Evolutionary conservation across 495 filamentous ascomycete genomes (phyloP).

Genomic region (Rostrohypoxylon terebratum): DNA sequence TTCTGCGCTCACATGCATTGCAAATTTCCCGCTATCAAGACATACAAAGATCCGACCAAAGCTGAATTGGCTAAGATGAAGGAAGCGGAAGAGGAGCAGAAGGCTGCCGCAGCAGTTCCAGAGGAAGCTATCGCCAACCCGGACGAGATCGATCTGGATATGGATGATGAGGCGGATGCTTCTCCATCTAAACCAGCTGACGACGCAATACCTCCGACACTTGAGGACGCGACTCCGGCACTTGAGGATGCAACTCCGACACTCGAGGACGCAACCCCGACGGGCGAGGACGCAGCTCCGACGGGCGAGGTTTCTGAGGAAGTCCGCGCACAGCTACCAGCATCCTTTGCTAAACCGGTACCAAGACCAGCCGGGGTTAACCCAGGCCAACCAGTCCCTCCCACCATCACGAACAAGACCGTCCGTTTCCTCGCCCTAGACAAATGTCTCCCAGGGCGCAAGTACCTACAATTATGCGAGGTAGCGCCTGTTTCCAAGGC

Average conservation of each 20-base stretch:
- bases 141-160: constrained; percentile 68
- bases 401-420: constrained; percentile 74
- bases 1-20: constrained; percentile 94
- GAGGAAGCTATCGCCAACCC: constrained; percentile 50
- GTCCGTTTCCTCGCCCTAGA: constrained; percentile 91
- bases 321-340: constrained; percentile 74
- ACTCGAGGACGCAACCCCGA: neutral
- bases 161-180: constrained; percentile 61
- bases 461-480: constrained; percentile 84
- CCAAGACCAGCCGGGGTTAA: constrained; percentile 43
- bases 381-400: constrained; percentile 60
- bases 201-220: neutral
- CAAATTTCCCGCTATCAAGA: constrained; percentile 80
- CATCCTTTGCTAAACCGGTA: constrained; percentile 66
- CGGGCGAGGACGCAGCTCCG: too few species aligned
- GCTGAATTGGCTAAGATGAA: constrained; percentile 9
- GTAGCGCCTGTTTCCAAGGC: constrained; percentile 58
- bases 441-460: constrained; percentile 80
- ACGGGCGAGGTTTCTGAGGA: constrained; percentile 69
- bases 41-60: constrained; percentile 62
- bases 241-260: neutral
- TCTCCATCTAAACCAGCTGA: neutral
- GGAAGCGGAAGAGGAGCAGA: constrained; percentile 11
- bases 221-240: constrained; percentile 43
- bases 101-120: neutral